These are phyloP conservation scores for Jacaranda mimosifolia DNA, from an alignment of 257 asterid species.

Conservation along the genomic window DNA sequence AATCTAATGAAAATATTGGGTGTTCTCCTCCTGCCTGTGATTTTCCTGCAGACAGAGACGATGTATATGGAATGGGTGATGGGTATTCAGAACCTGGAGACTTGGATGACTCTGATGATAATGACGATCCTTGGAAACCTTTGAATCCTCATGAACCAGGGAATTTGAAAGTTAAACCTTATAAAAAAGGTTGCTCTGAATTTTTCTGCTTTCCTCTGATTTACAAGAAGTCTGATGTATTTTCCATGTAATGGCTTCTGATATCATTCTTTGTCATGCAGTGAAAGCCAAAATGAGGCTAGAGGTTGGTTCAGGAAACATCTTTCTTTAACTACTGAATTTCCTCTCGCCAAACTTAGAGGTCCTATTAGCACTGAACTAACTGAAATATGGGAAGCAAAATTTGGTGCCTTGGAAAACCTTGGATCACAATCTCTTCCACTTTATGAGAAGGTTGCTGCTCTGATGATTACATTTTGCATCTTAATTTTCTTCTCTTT, in stretches of 20 bases:
- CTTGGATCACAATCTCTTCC: conserved; percentile 53
- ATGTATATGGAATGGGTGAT: conserved; percentile 54
- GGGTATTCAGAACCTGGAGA: conserved; percentile 57
- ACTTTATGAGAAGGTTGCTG: conserved; percentile 78
- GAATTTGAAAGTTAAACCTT: conserved; percentile 80
- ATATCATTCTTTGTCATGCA: conserved; percentile 53
- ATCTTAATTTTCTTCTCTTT: conserved; percentile 23
- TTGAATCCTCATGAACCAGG: conserved; percentile 95
- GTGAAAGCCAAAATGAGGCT: conserved; percentile 61
- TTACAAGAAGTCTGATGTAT: conserved; percentile 3
- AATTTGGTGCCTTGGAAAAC: conserved; percentile 43
- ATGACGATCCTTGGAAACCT: conserved; percentile 91
- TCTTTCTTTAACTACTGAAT: conserved; percentile 55
- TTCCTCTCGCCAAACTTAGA: conserved; percentile 76
- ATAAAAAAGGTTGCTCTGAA: conserved; percentile 60
- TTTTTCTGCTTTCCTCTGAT: conserved; percentile 31
- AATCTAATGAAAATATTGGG: conserved; percentile 49
- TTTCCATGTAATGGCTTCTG: conserved; percentile 29
- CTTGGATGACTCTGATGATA: conserved; percentile 60
- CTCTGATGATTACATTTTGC: conserved; percentile 31
- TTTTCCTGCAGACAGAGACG: conserved; percentile 47
- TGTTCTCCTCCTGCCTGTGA: conserved; percentile 51
- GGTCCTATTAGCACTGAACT: conserved; percentile 74
- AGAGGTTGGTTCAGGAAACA: conserved; percentile 50
- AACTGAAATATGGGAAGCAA: conserved; percentile 74